Percentiles rank a stretch among this genome's conserved stretches.
These are phyloP conservation scores for Phytophthora pluvialis DNA, from an alignment of 352 stramenopile genomes.

Conservation along the genomic window DNA sequence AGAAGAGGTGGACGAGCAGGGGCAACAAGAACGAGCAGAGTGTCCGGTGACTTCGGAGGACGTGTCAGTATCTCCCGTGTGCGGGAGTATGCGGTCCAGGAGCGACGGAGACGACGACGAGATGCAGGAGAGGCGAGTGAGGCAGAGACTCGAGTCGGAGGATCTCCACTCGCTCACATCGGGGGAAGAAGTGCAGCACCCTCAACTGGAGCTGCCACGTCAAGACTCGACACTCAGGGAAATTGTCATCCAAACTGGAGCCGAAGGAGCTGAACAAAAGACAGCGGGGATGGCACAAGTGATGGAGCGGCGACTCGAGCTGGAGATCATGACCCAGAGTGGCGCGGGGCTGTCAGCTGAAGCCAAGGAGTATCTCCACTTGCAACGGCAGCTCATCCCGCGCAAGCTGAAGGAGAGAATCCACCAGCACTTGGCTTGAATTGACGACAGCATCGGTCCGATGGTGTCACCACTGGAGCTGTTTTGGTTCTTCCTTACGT, in stretches of 20 bases:
- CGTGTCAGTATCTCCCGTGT: background rate
- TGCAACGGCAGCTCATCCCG: slow-evolving; percentile 20
- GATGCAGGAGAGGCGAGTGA: slow-evolving; percentile 1
- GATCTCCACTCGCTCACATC: background rate
- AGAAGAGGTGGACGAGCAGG: background rate
- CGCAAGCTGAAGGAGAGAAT: slow-evolving; percentile 12
- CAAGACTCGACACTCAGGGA: background rate
- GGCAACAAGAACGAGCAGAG: background rate
- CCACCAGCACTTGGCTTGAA: background rate
- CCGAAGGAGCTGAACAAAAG: background rate
- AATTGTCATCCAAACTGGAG: background rate
- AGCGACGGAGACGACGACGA: slow-evolving; percentile 5
- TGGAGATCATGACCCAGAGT: slow-evolving; percentile 26
- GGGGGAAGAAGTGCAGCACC: background rate
- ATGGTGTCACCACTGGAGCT: too few relatives aligned
- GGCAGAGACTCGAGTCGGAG: background rate
- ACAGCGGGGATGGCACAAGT: slow-evolving; percentile 1
- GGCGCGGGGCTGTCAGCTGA: slow-evolving; percentile 17
- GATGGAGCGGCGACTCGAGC: slow-evolving; percentile 16
- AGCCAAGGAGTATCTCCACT: slow-evolving; percentile 19
- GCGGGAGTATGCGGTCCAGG: slow-evolving; percentile 1
- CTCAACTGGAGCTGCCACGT: background rate
- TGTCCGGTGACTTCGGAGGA: background rate
- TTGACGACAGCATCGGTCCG: background rate
- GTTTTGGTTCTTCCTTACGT: too few relatives aligned